A percentile compares a stretch with the other conserved stretches of the same genome.
These are phyloP conservation scores for Diaporthe humulicola DNA, from an alignment of 2,329 filamentous ascomycete genomes.

Conservation along the genomic window DNA sequence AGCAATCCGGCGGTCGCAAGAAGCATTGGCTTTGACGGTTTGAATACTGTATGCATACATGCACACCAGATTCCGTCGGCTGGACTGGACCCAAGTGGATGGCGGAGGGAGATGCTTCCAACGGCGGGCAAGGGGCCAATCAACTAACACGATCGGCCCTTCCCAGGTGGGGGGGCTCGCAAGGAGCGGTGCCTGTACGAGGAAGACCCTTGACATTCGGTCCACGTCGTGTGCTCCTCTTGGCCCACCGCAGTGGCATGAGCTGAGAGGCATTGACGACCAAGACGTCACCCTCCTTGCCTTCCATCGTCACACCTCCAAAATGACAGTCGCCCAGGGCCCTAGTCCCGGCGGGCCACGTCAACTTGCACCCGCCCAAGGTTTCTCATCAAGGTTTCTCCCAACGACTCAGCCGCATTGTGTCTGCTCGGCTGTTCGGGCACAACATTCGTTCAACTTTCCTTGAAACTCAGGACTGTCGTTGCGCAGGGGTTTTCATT, in stretches of 20 bases:
- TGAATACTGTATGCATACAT: background rate
- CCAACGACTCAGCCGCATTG: conserved; percentile 15
- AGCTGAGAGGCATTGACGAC: conserved; percentile 26
- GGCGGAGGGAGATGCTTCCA: background rate
- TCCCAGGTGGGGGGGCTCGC: background rate
- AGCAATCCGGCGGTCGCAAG: background rate
- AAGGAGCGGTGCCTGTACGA: background rate
- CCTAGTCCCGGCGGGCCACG: conserved; percentile 14
- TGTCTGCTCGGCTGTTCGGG: conserved; percentile 6
- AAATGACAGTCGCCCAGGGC: conserved; percentile 15
- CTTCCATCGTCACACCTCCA: conserved; percentile 6
- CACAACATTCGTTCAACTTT: background rate
- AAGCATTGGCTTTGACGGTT: background rate
- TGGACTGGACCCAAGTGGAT: background rate
- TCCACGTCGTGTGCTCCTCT: conserved; percentile 27
- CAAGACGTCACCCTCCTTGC: conserved; percentile 23
- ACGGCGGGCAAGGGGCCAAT: conserved; percentile 1
- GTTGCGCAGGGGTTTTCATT: background rate
- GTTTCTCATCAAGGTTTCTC: background rate
- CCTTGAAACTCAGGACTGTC: background rate
- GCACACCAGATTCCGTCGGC: background rate
- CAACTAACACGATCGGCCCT: conserved; percentile 28
- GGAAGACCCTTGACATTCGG: conserved; percentile 19
- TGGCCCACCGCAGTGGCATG: conserved; percentile 10
- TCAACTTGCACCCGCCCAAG: conserved; percentile 17